phyloP scores from a whole-genome alignment of 495 filamentous ascomycete species.

The Penicillium coffeae region DNA sequence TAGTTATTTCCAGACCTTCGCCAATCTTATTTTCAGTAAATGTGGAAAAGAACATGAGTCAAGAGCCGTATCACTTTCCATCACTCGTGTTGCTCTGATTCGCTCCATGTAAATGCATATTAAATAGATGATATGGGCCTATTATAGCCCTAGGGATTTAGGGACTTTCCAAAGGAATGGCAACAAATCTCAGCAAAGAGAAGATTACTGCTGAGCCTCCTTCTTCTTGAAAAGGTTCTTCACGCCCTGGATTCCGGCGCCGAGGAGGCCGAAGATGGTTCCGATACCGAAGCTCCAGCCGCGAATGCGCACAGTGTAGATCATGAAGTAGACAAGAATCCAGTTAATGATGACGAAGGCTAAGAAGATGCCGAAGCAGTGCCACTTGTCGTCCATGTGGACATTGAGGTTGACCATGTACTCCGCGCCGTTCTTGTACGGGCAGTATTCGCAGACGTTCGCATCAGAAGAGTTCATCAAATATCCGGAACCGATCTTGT shows the following conservation, averaged over 20 bases:
- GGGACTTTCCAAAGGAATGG: neutral
- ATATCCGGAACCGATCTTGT: conserved; percentile 45
- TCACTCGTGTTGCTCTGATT: neutral
- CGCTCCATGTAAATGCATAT: conserved; percentile 29
- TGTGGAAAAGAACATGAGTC: neutral
- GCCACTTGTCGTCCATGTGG: conserved; percentile 60
- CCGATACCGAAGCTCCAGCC: conserved; percentile 72
- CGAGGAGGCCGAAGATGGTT: conserved; percentile 48
- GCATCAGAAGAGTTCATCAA: conserved; percentile 56
- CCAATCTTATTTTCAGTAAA: neutral
- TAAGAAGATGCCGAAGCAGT: conserved; percentile 74
- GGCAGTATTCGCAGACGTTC: conserved; percentile 70
- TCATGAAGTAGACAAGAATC: conserved; percentile 78
- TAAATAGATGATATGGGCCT: conserved; percentile 5
- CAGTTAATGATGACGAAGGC: conserved; percentile 75
- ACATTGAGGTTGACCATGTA: conserved; percentile 70
- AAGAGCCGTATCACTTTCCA: neutral
- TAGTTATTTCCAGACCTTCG: neutral
- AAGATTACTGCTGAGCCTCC: conserved; percentile 8
- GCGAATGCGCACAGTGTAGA: conserved; percentile 70
- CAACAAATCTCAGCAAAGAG: neutral
- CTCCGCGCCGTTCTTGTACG: conserved; percentile 58
- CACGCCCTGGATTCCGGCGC: conserved; percentile 40
- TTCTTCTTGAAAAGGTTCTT: conserved; percentile 39
- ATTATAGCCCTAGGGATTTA: neutral